Evolutionary conservation across 2,329 filamentous ascomycete genomes (phyloP), one percentile per base, ranked within the genome.

Genomic region (Fusarium armeniacum): DNA sequence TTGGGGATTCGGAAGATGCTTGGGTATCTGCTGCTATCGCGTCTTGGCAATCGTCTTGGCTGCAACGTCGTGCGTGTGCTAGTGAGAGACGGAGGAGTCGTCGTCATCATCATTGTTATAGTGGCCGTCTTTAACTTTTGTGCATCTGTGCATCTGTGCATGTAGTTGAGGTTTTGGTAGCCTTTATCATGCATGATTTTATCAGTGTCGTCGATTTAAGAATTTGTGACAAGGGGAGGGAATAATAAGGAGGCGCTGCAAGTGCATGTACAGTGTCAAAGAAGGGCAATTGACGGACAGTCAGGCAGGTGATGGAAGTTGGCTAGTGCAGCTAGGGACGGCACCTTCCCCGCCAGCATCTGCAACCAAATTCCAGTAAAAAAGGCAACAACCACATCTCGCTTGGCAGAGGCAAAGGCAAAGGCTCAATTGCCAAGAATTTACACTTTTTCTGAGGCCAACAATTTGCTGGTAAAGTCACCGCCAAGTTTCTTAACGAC

Each of bases 31-130:
- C 3, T 62, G 54, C 33, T 69, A 61, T 69, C 11, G 58, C 18
- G 63, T 45, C 67, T 70, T 68, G 64, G 55, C 68, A 28, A 33
- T 57, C 36, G 36, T 54, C 67, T 70, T 70, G 67, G 54, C 67
- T 65, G 67, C 32, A 61, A 65, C 60, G 46, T 50, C 15, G 53
- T 41, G 53, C 5, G 24, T 32, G 41, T 60, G 43, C 35, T 11
- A 62, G 58, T 56, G 47, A 28, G 30, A 59, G 26, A 26, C 35
- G 30, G 32, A 26, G 40, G 38, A 32, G 49, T 45, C 58, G 46
- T 68, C 67, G 28, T 68, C 63, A 64, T 65, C 46, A n/a, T 65
- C 46, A 4, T 36, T 18, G 38, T 28, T 50, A 33, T 35, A 15
- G 12, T 38, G 30, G n/a, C 10, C 16, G 16, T 28, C 7, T 22